These are phyloP conservation scores for Kokia cookei DNA, from an alignment of 441 rosid species.

Conservation along the genomic window DNA sequence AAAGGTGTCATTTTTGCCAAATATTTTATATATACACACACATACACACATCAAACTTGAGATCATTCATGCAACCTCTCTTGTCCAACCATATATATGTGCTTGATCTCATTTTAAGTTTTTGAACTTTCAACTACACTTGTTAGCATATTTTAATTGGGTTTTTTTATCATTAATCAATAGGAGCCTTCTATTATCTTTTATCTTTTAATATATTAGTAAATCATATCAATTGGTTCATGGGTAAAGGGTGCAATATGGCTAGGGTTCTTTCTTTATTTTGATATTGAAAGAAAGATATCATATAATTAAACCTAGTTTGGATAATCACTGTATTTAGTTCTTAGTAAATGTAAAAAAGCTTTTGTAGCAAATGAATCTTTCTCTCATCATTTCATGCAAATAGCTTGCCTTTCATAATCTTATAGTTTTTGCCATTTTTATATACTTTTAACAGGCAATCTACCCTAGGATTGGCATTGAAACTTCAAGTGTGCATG, in stretches of 20 bases:
- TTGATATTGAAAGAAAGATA: background rate
- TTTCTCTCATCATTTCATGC: background rate
- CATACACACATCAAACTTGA: background rate
- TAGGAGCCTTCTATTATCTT: background rate
- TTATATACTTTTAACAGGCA: slow-evolving; percentile 12
- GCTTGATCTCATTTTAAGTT: background rate
- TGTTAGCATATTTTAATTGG: background rate
- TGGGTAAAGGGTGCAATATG: background rate
- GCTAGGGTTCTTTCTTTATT: background rate
- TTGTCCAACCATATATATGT: background rate
- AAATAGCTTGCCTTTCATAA: background rate
- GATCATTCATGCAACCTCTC: background rate
- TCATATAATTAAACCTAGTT: background rate
- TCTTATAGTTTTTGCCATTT: background rate
- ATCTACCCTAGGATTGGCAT: slow-evolving; percentile 19
- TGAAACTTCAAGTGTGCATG: slow-evolving; percentile 21
- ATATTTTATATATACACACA: background rate
- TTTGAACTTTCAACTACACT: background rate
- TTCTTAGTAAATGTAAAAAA: background rate
- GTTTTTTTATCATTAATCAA: background rate
- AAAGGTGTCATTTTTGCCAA: background rate
- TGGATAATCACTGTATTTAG: background rate
- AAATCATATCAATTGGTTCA: background rate
- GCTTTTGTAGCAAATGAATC: background rate
- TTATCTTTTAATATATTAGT: background rate